These are phyloP conservation scores for Yamadazyma sp. DNA, from an alignment of 805 yeast genomes.

Conservation along the genomic window DNA sequence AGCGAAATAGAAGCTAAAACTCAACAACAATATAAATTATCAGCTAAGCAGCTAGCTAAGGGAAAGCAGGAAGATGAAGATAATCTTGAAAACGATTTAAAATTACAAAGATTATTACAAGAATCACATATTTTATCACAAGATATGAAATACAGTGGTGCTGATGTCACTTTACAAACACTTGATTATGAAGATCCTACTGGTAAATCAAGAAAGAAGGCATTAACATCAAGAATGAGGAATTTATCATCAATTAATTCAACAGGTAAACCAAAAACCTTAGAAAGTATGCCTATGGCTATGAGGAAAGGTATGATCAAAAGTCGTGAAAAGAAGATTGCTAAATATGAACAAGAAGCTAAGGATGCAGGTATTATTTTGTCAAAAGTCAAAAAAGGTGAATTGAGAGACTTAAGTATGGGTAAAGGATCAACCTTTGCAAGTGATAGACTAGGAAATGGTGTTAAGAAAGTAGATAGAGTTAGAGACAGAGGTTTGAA, in stretches of 20 bases:
- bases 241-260: conserved; percentile 42
- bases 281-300: conserved; percentile 85
- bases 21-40: conserved; percentile 21
- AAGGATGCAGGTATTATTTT: conserved; percentile 87
- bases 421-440: conserved; percentile 53
- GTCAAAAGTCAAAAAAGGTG: conserved; percentile 66
- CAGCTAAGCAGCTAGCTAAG: conserved; percentile 32
- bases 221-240: conserved; percentile 57
- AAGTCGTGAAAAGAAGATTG: conserved; percentile 49
- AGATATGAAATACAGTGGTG: conserved; percentile 54
- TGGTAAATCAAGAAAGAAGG: conserved; percentile 67
- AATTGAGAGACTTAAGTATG: conserved; percentile 52
- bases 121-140: conserved; percentile 67
- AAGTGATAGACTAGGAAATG: conserved; percentile 52
- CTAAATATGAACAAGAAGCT: conserved; percentile 71
- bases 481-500: conserved; percentile 75
- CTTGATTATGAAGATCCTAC: conserved; percentile 58
- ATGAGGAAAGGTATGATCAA: conserved; percentile 81
- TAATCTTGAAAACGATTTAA: conserved; percentile 66
- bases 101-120: conserved; percentile 61
- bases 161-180: conserved; percentile 61
- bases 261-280: conserved; percentile 39
- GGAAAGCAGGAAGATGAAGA: conserved; percentile 42
- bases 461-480: conserved; percentile 35
- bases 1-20: conserved; percentile 26